phyloP scores from a whole-genome alignment of 441 rosid genomes.

The Flueggea neowawraea region DNA sequence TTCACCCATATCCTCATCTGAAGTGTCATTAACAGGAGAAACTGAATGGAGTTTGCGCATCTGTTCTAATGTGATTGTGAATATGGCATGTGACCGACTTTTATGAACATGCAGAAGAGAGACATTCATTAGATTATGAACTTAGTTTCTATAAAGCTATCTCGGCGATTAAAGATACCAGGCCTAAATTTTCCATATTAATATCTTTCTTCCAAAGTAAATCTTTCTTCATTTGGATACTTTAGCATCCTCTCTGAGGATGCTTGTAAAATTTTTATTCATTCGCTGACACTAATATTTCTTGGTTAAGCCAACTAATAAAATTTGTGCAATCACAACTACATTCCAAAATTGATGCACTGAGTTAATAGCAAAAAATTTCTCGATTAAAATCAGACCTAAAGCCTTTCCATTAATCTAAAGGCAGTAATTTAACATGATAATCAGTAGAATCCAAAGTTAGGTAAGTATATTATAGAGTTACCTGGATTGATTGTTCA shows the following conservation, averaged over 20 bases:
- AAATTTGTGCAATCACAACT: too few species aligned
- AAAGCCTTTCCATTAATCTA: too few species aligned
- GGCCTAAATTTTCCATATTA: neutral
- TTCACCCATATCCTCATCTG: slow-evolving; percentile 63
- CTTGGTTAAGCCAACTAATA: too few species aligned
- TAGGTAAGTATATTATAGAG: neutral
- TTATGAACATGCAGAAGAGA: slow-evolving; percentile 36
- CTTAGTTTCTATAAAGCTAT: slow-evolving; percentile 5
- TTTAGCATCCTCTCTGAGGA: too few species aligned
- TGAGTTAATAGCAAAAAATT: too few species aligned
- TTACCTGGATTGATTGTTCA: slow-evolving; percentile 97
- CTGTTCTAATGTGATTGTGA: slow-evolving; percentile 96
- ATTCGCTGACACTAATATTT: too few species aligned
- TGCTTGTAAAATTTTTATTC: too few species aligned
- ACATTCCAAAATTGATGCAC: too few species aligned
- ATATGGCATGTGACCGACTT: slow-evolving; percentile 85
- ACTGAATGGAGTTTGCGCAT: slow-evolving; percentile 73
- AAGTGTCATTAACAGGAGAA: slow-evolving; percentile 47
- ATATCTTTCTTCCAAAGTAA: neutral
- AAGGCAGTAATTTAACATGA: too few species aligned
- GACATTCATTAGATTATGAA: slow-evolving; percentile 20
- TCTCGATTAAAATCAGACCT: too few species aligned
- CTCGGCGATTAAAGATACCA: neutral
- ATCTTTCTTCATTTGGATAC: neutral
- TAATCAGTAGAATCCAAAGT: neutral